These are phyloP conservation scores for Cyclostephanos tholiformis DNA, from an alignment of 108 stramenopile species.

Conservation along the genomic window DNA sequence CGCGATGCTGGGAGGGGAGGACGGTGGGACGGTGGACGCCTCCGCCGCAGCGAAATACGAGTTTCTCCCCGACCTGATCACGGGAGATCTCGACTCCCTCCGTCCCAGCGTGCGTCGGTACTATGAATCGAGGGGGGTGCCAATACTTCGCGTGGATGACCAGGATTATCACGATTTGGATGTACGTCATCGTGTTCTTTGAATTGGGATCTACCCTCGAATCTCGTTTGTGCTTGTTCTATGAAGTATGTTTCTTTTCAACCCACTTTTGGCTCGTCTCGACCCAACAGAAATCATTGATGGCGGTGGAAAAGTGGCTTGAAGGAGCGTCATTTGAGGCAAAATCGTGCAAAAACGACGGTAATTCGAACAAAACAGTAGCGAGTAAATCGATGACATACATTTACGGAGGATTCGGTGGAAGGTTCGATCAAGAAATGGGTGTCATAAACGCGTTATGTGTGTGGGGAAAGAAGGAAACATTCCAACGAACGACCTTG, in stretches of 20 bases:
- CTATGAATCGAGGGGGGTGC: slow-evolving; percentile 60
- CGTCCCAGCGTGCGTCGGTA: slow-evolving; percentile 62
- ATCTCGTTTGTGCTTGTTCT: not conserved
- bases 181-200: slow-evolving; percentile 35
- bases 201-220: not conserved
- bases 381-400: slow-evolving; percentile 29
- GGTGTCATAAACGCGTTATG: slow-evolving; percentile 70
- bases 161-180: slow-evolving; percentile 94
- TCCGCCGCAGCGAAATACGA: not conserved
- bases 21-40: slow-evolving; percentile 1
- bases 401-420: slow-evolving; percentile 87
- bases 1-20: not conserved
- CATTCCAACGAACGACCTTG: slow-evolving; percentile 46
- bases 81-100: slow-evolving; percentile 94
- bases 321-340: slow-evolving; percentile 19
- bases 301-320: slow-evolving; percentile 52
- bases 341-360: not conserved
- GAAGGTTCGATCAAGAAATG: slow-evolving; percentile 92
- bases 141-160: slow-evolving; percentile 59
- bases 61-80: slow-evolving; percentile 81
- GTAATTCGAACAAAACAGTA: slow-evolving; percentile 2
- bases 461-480: slow-evolving; percentile 57
- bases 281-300: slow-evolving; percentile 38
- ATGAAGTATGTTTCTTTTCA: not conserved
- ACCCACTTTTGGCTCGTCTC: not conserved